Evolutionary conservation across 2,329 filamentous ascomycete genomes (phyloP).

Genomic region (Reticulascus tulasneorum): DNA sequence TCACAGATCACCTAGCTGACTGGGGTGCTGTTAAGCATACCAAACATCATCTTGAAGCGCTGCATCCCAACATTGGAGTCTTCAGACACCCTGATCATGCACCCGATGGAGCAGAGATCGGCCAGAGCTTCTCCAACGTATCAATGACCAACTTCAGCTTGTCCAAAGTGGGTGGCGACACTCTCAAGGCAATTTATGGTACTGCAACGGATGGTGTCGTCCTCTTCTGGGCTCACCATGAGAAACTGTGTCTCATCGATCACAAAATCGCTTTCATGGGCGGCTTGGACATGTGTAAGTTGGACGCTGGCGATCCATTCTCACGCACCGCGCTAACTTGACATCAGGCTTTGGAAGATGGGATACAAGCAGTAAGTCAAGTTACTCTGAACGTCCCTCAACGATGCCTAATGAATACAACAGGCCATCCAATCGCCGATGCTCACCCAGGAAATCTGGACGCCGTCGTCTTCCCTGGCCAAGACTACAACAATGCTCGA

Average conservation of each 20-base stretch:
- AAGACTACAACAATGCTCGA: constrained; percentile 88
- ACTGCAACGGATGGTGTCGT: constrained; percentile 70
- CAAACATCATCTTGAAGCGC: constrained; percentile 69
- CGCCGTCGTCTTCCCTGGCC: constrained; percentile 76
- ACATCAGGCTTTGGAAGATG: constrained; percentile 71
- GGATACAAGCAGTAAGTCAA: constrained; percentile 67
- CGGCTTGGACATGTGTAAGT: constrained; percentile 72
- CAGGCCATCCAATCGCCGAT: constrained; percentile 74
- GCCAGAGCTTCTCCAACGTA: constrained; percentile 51
- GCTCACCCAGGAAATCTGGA: constrained; percentile 75
- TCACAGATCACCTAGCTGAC: constrained; percentile 16
- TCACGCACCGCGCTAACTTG: constrained; percentile 17
- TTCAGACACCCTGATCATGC: constrained; percentile 89
- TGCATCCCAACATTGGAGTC: constrained; percentile 81
- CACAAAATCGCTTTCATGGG: constrained; percentile 84
- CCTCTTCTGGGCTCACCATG: constrained; percentile 89
- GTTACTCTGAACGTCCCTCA: neutral
- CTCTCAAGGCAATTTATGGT: constrained; percentile 76
- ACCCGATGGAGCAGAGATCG: constrained; percentile 68
- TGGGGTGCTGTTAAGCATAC: constrained; percentile 54
- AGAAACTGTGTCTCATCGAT: constrained; percentile 84
- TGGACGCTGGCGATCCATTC: no score
- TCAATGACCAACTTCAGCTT: constrained; percentile 47
- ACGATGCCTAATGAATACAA: constrained; percentile 9
- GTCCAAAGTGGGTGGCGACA: constrained; percentile 66